Percentiles rank a stretch among this genome's conserved stretches.
Conservation (phyloP, 2,329 filamentous ascomycete species). For the Penicillium sp. region DNA sequence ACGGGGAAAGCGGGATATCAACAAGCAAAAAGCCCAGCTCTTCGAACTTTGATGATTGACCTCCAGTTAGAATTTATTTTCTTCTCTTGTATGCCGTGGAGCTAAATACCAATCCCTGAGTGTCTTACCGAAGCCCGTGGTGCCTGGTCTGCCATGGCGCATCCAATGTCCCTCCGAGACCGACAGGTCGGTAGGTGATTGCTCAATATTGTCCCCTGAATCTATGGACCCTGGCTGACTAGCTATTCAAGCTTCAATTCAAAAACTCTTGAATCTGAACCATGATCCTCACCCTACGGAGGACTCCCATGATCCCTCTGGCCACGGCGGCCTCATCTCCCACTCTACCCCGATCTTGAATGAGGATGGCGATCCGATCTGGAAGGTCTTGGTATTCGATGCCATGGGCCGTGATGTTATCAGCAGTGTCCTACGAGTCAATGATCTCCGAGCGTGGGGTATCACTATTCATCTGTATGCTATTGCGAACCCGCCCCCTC, state of each 20-base stretch:
- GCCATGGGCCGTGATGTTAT: slow-evolving; percentile 90
- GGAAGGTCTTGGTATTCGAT: slow-evolving; percentile 97
- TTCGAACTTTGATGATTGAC: neutral
- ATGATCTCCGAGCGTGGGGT: slow-evolving; percentile 89
- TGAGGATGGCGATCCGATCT: slow-evolving; percentile 86
- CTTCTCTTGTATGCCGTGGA: neutral
- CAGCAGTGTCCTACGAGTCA: slow-evolving; percentile 91
- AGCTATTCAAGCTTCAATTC: slow-evolving; percentile 71
- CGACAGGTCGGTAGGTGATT: slow-evolving; percentile 65
- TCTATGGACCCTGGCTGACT: slow-evolving; percentile 8
- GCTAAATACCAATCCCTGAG: neutral
- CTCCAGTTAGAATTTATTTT: neutral
- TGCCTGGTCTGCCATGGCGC: slow-evolving; percentile 50
- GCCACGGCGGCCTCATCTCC: slow-evolving; percentile 60
- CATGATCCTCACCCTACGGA: slow-evolving; percentile 59
- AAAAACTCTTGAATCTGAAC: slow-evolving; percentile 95
- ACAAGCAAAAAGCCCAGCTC: neutral
- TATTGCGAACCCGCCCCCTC: slow-evolving; percentile 12
- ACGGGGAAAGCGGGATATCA: slow-evolving; percentile 3
- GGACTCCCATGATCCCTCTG: slow-evolving; percentile 61
- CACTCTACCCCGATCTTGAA: slow-evolving; percentile 78
- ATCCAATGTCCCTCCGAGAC: slow-evolving; percentile 63
- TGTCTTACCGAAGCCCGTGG: slow-evolving; percentile 10
- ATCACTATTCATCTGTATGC: slow-evolving; percentile 90
- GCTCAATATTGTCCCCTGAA: slow-evolving; percentile 2